A percentile compares a stretch with the other conserved stretches of the same genome.
Evolutionary conservation across 2,329 filamentous ascomycete genomes (phyloP).

Genomic region (Fusarium anthophilum): DNA sequence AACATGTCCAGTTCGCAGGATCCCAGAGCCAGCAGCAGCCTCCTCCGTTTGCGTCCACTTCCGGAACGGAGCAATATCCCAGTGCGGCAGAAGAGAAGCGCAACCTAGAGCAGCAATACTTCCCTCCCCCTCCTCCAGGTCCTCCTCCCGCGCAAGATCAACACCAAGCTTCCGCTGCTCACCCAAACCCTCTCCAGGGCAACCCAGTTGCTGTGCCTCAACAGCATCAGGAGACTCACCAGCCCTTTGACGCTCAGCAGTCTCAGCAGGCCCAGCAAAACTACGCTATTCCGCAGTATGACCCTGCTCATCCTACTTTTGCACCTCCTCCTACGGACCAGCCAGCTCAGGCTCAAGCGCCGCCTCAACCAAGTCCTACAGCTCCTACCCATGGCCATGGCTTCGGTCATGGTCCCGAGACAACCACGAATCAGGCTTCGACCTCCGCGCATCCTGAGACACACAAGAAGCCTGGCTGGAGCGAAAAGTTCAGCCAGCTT

Average conservation of each 20-base stretch:
- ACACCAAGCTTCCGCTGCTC: conserved; percentile 19
- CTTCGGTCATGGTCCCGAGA: neutral
- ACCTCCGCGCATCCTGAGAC: conserved; percentile 20
- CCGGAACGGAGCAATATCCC: conserved; percentile 7
- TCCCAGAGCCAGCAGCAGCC: conserved; percentile 1
- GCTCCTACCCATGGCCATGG: neutral
- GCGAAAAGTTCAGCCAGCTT: conserved; percentile 45
- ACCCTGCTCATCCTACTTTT: conserved; percentile 45
- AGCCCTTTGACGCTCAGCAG: neutral
- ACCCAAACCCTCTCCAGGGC: conserved; percentile 36
- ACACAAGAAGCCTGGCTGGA: conserved; percentile 43
- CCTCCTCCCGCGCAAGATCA: conserved; percentile 36
- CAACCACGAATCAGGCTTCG: conserved; percentile 5
- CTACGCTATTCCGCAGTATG: conserved; percentile 45
- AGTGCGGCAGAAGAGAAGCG: conserved; percentile 22
- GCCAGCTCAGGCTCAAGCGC: neutral
- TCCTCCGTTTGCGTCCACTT: conserved; percentile 11
- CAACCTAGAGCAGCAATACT: conserved; percentile 31
- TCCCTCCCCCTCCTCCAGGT: conserved; percentile 41
- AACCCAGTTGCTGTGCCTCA: conserved; percentile 25
- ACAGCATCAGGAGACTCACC: conserved; percentile 1
- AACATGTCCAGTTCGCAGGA: neutral
- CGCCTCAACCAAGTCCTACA: neutral
- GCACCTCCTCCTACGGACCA: conserved; percentile 40
- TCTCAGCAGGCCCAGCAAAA: conserved; percentile 25